Conservation (phyloP, 2,329 filamentous ascomycete genomes). For the Elsinoe australis region DNA sequence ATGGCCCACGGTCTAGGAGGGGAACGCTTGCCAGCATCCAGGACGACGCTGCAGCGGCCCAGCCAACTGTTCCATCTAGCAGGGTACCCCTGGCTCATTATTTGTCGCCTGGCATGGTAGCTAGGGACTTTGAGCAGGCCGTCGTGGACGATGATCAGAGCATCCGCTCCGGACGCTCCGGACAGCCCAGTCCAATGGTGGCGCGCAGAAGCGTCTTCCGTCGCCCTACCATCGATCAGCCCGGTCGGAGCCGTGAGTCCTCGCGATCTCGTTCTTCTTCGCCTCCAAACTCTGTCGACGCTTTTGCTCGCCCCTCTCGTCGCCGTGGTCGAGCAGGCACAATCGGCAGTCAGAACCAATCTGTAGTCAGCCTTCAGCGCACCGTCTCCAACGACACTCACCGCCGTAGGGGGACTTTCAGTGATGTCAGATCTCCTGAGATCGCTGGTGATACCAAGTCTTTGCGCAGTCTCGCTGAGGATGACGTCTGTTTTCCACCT, state of each 20-base stretch:
- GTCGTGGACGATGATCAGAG: conserved; percentile 63
- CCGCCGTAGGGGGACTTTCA: conserved; percentile 53
- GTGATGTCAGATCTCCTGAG: conserved; percentile 50
- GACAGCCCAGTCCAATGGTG: conserved; percentile 32
- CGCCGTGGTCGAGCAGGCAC: conserved; percentile 63
- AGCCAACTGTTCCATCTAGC: conserved; percentile 42
- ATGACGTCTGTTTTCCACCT: conserved; percentile 84
- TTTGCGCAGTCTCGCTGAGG: conserved; percentile 63
- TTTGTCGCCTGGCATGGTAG: conserved; percentile 32
- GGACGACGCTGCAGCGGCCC: conserved; percentile 39
- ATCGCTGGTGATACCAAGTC: conserved; percentile 45
- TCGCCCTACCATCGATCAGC: conserved; percentile 23
- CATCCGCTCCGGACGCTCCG: conserved; percentile 22
- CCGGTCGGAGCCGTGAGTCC: conserved; percentile 25
- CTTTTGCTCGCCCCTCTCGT: conserved; percentile 84
- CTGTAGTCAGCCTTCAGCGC: conserved; percentile 56
- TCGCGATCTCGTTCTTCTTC: conserved; percentile 62
- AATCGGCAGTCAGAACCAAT: conserved; percentile 51
- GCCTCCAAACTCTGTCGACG: conserved; percentile 94
- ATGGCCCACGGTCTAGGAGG: conserved; percentile 45
- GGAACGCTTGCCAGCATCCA: conserved; percentile 66
- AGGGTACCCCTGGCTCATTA: conserved; percentile 33
- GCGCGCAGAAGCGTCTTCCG: conserved; percentile 39
- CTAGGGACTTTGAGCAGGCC: conserved; percentile 74
- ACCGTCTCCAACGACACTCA: conserved; percentile 64